Base-by-base conservation (phyloP, 2,329 filamentous ascomycete genomes). In the Moelleriella libera region DNA sequence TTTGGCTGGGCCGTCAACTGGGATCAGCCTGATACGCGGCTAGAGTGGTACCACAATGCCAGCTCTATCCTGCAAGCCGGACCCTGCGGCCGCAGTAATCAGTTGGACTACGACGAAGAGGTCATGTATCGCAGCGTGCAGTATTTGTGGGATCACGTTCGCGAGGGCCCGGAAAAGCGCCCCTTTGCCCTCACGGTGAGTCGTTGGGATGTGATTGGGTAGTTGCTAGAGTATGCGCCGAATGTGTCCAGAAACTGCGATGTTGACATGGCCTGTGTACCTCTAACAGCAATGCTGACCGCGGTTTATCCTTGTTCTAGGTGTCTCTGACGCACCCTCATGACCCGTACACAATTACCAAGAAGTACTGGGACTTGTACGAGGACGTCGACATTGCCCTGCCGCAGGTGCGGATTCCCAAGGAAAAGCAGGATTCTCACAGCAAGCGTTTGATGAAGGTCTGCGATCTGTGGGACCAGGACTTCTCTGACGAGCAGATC, bases 1-100 rank as follows among this genome's bases (percentile, higher is more conserved):
- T 88, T 92, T 60, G 89, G 89, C 53, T 96, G 89, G 89, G 83
- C 83, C 10, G 89, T 95, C 53, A 89, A 95, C 68, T 96, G 89
- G 89, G 89, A 96, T 61, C 81, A 89, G 63, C 88, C 89, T 9
- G 82, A 88, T 34, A 81, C 80, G 41, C 78, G 89, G 43, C 79
- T 90, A 41, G 89, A 96, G 66, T 96, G 88, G 86, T 96, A 92
- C 63, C 89, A 96, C 72, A 95, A 96, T 63, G 88, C 89, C 67
- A 89, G 86, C 59, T 95, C 88, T 6, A 90, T 96, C 55, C 71
- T 90, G 58, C 88, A 96, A 64, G 89, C 89, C 1, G 89, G 89
- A 8, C 79, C 83, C 31, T 94, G 88, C 57, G 83, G 94, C 41
- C 79, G 88, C 54, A 94, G 87, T 67, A 96, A 96, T 68, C 89